Percentiles rank a stretch among this genome's conserved stretches.
Conservation (phyloP, 1,284 basidiomycete species). For the Naganishia albida region DNA sequence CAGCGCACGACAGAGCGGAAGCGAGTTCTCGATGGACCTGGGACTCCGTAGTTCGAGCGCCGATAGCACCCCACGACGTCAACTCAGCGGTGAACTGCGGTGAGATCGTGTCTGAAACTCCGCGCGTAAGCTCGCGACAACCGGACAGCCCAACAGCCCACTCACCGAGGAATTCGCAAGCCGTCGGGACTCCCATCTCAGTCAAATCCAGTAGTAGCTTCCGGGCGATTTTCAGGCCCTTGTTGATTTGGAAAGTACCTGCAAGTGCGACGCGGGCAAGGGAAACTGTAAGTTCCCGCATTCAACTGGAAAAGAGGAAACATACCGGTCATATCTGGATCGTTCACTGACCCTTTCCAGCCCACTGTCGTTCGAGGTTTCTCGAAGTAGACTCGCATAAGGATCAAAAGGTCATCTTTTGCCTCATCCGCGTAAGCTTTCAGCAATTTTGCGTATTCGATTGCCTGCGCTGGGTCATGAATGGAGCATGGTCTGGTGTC, state of each 20-base stretch:
- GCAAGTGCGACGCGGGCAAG: constrained; percentile 79
- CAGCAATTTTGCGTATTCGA: constrained; percentile 79
- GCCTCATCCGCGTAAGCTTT: constrained; percentile 76
- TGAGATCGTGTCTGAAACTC: constrained; percentile 69
- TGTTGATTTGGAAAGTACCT: constrained; percentile 95
- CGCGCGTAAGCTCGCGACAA: background rate
- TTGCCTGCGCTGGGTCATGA: constrained; percentile 78
- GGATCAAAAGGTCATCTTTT: constrained; percentile 84
- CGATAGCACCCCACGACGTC: constrained; percentile 96
- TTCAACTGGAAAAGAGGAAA: background rate
- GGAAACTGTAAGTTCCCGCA: constrained; percentile 23
- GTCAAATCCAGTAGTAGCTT: constrained; percentile 88
- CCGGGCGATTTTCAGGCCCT: constrained; percentile 82
- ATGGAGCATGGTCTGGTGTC: constrained; percentile 84
- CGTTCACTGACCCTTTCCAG: constrained; percentile 64
- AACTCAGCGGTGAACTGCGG: constrained; percentile 89
- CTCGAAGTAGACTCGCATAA: constrained; percentile 97
- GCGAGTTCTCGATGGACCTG: constrained; percentile 72
- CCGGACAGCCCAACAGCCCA: background rate
- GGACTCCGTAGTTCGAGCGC: constrained; percentile 92
- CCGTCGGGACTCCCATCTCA: constrained; percentile 84
- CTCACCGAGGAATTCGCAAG: constrained; percentile 82
- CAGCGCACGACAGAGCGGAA: constrained; percentile 53
- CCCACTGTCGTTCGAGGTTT: constrained; percentile 86
- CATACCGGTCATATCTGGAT: constrained; percentile 41